Evolutionary conservation across 1,284 basidiomycete genomes (phyloP).

Genomic region (Cryptococcus hybrid): DNA sequence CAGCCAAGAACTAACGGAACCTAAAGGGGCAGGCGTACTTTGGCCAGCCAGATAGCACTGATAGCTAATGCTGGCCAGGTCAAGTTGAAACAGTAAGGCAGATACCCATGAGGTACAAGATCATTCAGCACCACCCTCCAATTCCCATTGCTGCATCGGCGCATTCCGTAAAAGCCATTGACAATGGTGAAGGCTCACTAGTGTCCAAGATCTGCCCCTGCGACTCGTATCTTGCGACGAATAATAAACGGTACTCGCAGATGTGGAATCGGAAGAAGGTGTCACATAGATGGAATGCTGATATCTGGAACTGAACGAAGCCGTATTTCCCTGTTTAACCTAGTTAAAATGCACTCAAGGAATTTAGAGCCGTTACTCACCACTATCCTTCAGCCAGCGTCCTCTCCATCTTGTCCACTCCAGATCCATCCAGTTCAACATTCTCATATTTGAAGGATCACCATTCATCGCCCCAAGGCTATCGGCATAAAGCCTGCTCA

Average conservation of each 20-base stretch:
- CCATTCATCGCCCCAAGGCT: conserved; percentile 29
- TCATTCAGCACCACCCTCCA: conserved; percentile 22
- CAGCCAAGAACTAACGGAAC: background rate
- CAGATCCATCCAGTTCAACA: conserved; percentile 27
- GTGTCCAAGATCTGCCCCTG: conserved; percentile 13
- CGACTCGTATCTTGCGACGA: conserved; percentile 17
- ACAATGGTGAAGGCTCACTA: conserved; percentile 14
- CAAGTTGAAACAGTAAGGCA: conserved; percentile 24
- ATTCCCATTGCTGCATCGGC: conserved; percentile 21
- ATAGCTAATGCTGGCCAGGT: conserved; percentile 27
- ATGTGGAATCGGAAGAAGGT: conserved; percentile 27
- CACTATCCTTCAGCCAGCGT: conserved; percentile 26
- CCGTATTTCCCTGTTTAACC: conserved; percentile 11
- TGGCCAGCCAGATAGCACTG: conserved; percentile 27
- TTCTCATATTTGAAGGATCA: conserved; percentile 22
- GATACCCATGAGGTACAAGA: conserved; percentile 20
- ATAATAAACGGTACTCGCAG: conserved; percentile 26
- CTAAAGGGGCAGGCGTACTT: conserved; percentile 6
- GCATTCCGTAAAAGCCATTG: conserved; percentile 20
- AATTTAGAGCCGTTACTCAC: conserved; percentile 14
- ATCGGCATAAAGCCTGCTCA: conserved; percentile 26
- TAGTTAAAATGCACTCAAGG: too few species aligned
- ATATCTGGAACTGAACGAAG: conserved; percentile 17
- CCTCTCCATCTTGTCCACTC: conserved; percentile 29
- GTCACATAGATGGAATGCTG: conserved; percentile 21